Evolutionary conservation across 2,329 filamentous ascomycete genomes (phyloP), one percentile per base, ranked within the genome.

Genomic region (Diplodia scrobiculata): DNA sequence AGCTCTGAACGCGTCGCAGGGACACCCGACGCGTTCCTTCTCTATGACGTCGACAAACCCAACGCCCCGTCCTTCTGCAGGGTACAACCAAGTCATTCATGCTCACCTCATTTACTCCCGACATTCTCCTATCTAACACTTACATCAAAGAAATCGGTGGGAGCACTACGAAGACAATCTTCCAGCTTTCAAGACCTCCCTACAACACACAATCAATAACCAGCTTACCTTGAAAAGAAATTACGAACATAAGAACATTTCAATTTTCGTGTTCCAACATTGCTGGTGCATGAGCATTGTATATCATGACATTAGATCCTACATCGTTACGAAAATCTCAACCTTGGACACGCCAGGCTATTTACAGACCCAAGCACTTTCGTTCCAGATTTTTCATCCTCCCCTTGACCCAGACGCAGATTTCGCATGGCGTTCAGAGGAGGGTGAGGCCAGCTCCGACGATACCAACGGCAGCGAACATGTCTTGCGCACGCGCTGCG

Each of bases 401-500:
- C 27, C 17, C 29, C 11, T 4, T 53, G 13, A 34, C 17, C n/a
- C 7, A 34, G 14, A 6, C 32, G 2, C 13, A 19, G 21, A 9
- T 13, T 32, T 9, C 19, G 19, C n/a, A 6, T 47, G 21, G 17
- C 14, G 38, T 21, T 34, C 17, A 62, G 5, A 62, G 21, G n/a
- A 62, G 58, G 36, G 58, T 45, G 41, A 62, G 21, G 7, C 58
- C 58, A 25, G 58, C 58, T 34, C 58, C 58, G 14, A 62, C 45
- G 13, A 50, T n/a, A 25, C 58, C 58, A 62, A 62, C n/a, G 34
- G 45, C 58, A 21, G 58, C 58, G n/a, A 50, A 34, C 41, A 62
- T 36, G 27, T 47, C 58, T 29, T 51, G 41, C 5, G 58, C 58
- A 14, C 58, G 58, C 41, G 58, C 17, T 10, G 58, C 58, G 13